phyloP scores from a whole-genome alignment of 345 rosid genomes.

The Erysimum cheiranthoides region DNA sequence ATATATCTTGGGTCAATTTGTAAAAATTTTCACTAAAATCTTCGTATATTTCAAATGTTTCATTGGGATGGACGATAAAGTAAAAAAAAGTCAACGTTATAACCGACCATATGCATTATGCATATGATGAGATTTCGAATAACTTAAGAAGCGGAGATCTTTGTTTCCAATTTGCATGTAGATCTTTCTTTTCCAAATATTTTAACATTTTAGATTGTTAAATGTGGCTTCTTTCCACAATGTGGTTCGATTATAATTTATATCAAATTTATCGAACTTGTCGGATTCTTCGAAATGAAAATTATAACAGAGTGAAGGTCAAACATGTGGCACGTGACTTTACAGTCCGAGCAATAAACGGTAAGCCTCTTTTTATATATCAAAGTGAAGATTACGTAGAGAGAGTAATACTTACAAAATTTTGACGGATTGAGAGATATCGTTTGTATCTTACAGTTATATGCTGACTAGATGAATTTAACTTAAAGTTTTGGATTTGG shows the following conservation, averaged over 20 bases:
- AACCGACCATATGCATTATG: conserved; percentile 37
- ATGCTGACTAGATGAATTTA: conserved; percentile 17
- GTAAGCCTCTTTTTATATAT: neutral
- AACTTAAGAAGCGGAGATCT: conserved; percentile 38
- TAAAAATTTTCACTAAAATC: neutral
- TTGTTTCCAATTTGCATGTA: conserved; percentile 30
- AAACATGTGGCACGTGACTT: conserved; percentile 42
- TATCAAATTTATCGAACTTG: neutral
- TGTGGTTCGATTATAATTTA: neutral
- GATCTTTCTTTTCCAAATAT: conserved; percentile 1
- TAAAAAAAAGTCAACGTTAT: conserved; percentile 37
- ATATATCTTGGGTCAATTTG: neutral
- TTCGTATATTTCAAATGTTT: neutral
- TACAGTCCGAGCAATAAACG: conserved; percentile 22
- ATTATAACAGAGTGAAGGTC: conserved; percentile 9
- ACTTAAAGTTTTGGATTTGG: conserved; percentile 1
- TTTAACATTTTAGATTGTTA: neutral
- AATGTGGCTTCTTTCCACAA: neutral
- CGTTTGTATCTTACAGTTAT: neutral
- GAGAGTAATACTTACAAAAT: neutral
- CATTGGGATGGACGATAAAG: conserved; percentile 38
- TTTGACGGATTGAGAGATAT: neutral
- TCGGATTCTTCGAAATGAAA: neutral
- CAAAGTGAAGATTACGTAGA: neutral
- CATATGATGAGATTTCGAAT: conserved; percentile 20